Evolutionary conservation across 1,139 yeast genomes (phyloP).

Genomic region (Zygotorulaspora mrakii): DNA sequence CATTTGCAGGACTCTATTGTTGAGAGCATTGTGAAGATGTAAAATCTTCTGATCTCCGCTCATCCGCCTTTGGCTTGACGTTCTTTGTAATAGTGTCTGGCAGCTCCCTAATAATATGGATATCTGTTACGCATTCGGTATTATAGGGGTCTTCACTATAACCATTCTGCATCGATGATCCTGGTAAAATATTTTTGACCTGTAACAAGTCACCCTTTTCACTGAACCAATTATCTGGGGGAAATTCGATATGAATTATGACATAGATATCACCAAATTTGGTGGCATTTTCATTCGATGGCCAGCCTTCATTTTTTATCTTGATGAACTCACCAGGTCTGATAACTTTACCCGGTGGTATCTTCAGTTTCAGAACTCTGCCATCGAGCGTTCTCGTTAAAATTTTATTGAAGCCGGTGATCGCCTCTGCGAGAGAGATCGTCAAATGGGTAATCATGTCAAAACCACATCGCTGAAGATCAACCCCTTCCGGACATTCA

Average conservation of each 20-base stretch:
- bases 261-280: conserved; percentile 72
- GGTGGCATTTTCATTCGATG: conserved; percentile 43
- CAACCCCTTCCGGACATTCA: conserved; percentile 24
- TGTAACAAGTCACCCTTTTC: conserved; percentile 59
- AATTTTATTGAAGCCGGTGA: conserved; percentile 68
- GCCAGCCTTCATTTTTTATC: conserved; percentile 84
- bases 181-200: conserved; percentile 55
- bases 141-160: conserved; percentile 19
- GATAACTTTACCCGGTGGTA: conserved; percentile 73
- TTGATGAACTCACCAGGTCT: conserved; percentile 72
- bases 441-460: conserved; percentile 61
- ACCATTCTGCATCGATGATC: conserved; percentile 16
- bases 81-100: conserved; percentile 21
- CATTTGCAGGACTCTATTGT: conserved; percentile 15
- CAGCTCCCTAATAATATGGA: conserved; percentile 23
- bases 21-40: conserved; percentile 31
- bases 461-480: conserved; percentile 56
- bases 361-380: conserved; percentile 58
- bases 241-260: conserved; percentile 71
- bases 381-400: conserved; percentile 79
- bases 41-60: conserved; percentile 11
- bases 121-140: conserved; percentile 21
- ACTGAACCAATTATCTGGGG: conserved; percentile 73
- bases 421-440: conserved; percentile 72
- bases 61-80: conserved; percentile 6